phyloP scores from a whole-genome alignment of 2,329 filamentous ascomycete species.

The Pezicula carpinea region DNA sequence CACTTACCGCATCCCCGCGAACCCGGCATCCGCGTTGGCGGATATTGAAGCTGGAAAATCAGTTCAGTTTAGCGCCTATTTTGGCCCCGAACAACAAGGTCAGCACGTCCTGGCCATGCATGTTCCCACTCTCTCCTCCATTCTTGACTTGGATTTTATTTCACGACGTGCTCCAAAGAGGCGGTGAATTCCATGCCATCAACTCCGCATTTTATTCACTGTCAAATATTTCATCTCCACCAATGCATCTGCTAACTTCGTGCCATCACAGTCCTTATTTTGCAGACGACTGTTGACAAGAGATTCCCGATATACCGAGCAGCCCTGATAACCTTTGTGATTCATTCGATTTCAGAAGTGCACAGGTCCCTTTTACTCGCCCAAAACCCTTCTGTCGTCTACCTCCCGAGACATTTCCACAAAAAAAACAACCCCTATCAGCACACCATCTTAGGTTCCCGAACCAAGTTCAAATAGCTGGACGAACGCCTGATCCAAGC shows the following conservation, averaged over 20 bases:
- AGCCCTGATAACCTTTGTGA: neutral
- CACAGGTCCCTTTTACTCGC: constrained; percentile 8
- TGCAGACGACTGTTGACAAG: neutral
- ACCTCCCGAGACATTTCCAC: constrained; percentile 24
- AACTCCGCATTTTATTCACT: too few species aligned
- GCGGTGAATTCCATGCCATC: too few species aligned
- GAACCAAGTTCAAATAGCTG: constrained; percentile 18
- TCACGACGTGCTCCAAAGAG: too few species aligned
- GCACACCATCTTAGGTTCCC: constrained; percentile 17
- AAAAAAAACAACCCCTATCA: constrained; percentile 13
- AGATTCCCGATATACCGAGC: neutral
- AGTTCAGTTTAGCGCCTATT: constrained; percentile 17
- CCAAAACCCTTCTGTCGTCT: constrained; percentile 8
- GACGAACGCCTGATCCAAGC: constrained; percentile 30
- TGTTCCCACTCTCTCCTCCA: constrained; percentile 9
- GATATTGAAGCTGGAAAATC: constrained; percentile 18
- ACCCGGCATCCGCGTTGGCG: constrained; percentile 25
- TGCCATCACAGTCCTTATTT: too few species aligned
- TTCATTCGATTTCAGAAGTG: neutral
- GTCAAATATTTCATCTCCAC: too few species aligned
- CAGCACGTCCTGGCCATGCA: constrained; percentile 21
- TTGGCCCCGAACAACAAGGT: constrained; percentile 14
- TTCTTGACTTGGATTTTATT: neutral
- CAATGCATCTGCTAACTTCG: too few species aligned
- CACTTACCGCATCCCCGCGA: constrained; percentile 17